Evolutionary conservation across 2,329 filamentous ascomycete species (phyloP).

Genomic region (Fusarium zealandicum): DNA sequence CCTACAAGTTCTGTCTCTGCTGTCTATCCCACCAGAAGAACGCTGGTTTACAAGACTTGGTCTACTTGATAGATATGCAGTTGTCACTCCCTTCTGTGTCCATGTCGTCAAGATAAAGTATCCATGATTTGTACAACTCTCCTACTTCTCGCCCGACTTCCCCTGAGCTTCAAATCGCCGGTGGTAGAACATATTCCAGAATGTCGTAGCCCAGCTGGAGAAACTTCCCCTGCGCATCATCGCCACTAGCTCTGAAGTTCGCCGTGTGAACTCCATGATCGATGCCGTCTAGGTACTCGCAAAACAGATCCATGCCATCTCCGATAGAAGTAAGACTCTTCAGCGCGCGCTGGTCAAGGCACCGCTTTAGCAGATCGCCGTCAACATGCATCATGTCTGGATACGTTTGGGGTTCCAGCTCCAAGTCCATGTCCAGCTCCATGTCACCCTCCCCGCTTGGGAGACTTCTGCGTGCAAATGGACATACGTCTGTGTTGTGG

Average conservation of each 20-base stretch:
- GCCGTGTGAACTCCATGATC: conserved; percentile 54
- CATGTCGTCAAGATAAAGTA: too few species aligned
- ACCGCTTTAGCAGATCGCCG: conserved; percentile 68
- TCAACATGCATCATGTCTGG: conserved; percentile 68
- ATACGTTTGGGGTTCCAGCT: conserved; percentile 46
- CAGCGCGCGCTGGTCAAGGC: conserved; percentile 56
- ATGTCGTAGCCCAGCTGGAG: conserved; percentile 61
- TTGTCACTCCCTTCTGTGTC: background rate
- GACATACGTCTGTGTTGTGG: conserved; percentile 55
- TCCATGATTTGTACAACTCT: background rate
- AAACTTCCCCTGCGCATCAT: conserved; percentile 45
- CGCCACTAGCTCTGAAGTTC: conserved; percentile 39
- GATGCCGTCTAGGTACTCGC: conserved; percentile 57
- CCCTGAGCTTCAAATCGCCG: conserved; percentile 51
- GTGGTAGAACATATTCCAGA: conserved; percentile 60
- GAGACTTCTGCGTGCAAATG: conserved; percentile 47
- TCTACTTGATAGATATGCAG: background rate
- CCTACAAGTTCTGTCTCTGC: too few species aligned
- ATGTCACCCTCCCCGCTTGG: conserved; percentile 13
- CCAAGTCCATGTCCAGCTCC: conserved; percentile 31
- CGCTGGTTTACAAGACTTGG: background rate
- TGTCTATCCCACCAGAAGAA: too few species aligned
- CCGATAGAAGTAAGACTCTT: conserved; percentile 50
- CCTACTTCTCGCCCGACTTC: background rate
- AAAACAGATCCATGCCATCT: conserved; percentile 51